Evolutionary conservation across 75 land plant species (phyloP).

Genomic region (Sequoiadendron giganteum): DNA sequence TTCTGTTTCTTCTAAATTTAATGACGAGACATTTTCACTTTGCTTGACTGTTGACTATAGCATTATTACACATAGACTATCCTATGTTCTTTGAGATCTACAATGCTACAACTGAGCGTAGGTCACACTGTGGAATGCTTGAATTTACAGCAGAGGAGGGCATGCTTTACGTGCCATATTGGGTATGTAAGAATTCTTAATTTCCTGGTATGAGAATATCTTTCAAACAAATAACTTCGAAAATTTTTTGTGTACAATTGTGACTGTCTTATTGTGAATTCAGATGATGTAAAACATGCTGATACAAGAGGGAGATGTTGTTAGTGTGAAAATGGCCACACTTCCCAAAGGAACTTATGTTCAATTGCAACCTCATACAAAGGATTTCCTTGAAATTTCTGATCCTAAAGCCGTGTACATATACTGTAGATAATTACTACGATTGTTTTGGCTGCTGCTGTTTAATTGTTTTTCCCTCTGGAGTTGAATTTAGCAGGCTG

Average conservation of each 20-base stretch:
- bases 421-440: background rate
- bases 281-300: conserved; percentile 98
- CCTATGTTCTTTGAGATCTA: conserved; percentile 70
- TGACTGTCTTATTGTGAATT: conserved; percentile 14
- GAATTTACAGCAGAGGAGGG: conserved; percentile 97
- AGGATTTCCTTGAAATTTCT: conserved; percentile 88
- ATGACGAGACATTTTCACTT: background rate
- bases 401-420: conserved; percentile 96
- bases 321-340: conserved; percentile 80
- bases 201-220: background rate
- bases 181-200: conserved; percentile 41
- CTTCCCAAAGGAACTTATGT: conserved; percentile 91
- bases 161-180: conserved; percentile 85
- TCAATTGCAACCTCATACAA: conserved; percentile 94
- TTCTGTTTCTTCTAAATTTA: background rate
- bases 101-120: conserved; percentile 52
- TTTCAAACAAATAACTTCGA: background rate
- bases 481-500: background rate
- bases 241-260: background rate
- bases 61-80: conserved; percentile 66
- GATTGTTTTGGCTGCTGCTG: background rate
- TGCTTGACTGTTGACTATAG: background rate
- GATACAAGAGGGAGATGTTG: conserved; percentile 90
- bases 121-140: conserved; percentile 86
- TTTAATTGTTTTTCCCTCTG: background rate